These are phyloP conservation scores for Albizia julibrissin DNA, from an alignment of 306 rosid genomes.

Conservation along the genomic window DNA sequence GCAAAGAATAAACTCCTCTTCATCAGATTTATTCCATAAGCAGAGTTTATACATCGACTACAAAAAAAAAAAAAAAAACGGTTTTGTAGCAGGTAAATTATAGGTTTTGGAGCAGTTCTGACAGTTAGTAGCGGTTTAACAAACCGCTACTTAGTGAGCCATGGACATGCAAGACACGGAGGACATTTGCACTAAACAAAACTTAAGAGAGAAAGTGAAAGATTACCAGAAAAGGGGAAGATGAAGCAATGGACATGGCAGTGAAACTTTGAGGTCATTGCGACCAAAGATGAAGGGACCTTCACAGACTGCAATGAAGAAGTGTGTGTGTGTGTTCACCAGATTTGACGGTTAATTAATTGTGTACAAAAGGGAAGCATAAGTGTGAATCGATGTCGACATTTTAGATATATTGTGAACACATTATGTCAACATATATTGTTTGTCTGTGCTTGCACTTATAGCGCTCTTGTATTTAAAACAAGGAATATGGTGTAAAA, in stretches of 20 bases:
- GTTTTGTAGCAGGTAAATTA: too few species aligned
- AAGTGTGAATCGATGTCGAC: slow-evolving; percentile 44
- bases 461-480: background rate
- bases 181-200: background rate
- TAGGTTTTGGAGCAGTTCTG: too few species aligned
- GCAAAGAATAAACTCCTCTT: background rate
- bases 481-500: background rate
- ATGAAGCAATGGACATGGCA: background rate
- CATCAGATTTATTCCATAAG: background rate
- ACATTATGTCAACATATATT: slow-evolving; percentile 61
- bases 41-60: background rate
- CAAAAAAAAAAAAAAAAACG: too few species aligned
- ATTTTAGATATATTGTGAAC: slow-evolving; percentile 28
- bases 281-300: background rate
- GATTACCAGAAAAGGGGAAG: background rate
- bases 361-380: background rate
- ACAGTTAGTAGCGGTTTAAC: too few species aligned
- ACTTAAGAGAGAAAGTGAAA: background rate
- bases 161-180: background rate
- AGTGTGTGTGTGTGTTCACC: background rate
- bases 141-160: too few species aligned
- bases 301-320: background rate
- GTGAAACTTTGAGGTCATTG: background rate
- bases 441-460: background rate
- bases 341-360: background rate